These are phyloP conservation scores for Wickerhamiella hasegawae DNA, from an alignment of 805 yeast genomes.

Conservation along the genomic window DNA sequence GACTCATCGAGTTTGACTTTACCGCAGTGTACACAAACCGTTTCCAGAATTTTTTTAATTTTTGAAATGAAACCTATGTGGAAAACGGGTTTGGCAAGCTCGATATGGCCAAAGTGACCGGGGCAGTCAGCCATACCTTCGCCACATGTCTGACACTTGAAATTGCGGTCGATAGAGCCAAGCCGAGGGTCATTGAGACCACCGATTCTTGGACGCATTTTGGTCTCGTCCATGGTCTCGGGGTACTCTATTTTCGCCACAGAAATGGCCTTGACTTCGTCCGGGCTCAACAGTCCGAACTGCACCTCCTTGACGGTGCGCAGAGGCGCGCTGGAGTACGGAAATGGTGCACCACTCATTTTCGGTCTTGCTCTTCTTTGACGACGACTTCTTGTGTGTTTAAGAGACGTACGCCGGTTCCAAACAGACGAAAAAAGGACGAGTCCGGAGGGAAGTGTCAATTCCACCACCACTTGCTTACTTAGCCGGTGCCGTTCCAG, in stretches of 20 bases:
- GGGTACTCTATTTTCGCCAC: constrained; percentile 98
- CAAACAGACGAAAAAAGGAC: too few species aligned
- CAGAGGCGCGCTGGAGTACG: constrained; percentile 96
- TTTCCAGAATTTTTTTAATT: constrained; percentile 88
- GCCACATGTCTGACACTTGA: constrained; percentile 97
- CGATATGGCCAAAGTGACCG: constrained; percentile 98
- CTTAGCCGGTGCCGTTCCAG: too few species aligned
- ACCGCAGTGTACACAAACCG: constrained; percentile 98
- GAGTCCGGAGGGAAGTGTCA: constrained; percentile 1
- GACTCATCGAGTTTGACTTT: constrained; percentile 76
- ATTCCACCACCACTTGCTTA: too few species aligned
- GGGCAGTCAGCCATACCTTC: constrained; percentile 99
- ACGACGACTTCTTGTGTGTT: too few species aligned
- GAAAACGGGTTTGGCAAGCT: constrained; percentile 94
- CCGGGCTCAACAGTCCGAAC: constrained; percentile 95
- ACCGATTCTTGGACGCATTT: constrained; percentile 87
- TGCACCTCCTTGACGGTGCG: constrained; percentile 96
- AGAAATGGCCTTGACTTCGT: constrained; percentile 90
- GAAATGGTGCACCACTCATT: constrained; percentile 38
- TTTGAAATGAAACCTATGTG: constrained; percentile 86
- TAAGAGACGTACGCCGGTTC: too few species aligned
- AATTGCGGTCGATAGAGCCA: constrained; percentile 93
- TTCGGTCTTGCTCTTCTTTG: too few species aligned
- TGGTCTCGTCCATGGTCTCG: constrained; percentile 98
- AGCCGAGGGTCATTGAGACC: constrained; percentile 94